phyloP scores from a whole-genome alignment of 2,329 filamentous ascomycete species.

The Tolypocladium inflatum region DNA sequence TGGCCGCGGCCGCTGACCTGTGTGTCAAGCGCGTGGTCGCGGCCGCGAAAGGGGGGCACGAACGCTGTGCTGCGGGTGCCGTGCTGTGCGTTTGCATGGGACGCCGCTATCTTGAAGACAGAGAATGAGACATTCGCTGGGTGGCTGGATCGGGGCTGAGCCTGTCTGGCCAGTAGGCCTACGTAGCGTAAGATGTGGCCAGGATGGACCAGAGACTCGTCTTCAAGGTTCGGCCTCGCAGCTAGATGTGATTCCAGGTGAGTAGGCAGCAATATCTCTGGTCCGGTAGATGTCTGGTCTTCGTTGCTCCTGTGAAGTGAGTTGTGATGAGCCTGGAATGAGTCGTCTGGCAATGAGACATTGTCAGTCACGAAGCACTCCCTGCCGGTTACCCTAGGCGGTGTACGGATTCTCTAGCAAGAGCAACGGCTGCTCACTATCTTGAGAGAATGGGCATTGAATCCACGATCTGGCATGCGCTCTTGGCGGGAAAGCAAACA shows the following conservation, averaged over 20 bases:
- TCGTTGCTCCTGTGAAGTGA: not conserved
- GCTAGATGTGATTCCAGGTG: not conserved
- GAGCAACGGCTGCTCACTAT: not conserved
- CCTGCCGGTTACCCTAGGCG: not conserved
- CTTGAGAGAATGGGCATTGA: not conserved
- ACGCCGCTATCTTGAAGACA: not conserved
- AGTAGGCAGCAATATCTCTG: not conserved
- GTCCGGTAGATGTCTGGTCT: not conserved
- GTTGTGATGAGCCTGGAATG: not conserved
- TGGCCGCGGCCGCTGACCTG: not conserved
- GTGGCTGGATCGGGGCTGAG: not conserved
- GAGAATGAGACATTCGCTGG: conserved; percentile 1
- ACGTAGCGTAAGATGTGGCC: not conserved
- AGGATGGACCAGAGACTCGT: not conserved
- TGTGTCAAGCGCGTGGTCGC: not conserved
- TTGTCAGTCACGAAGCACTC: not conserved
- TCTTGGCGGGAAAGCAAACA: not conserved
- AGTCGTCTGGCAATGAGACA: not conserved
- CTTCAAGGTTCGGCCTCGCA: not conserved
- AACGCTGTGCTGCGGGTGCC: not conserved
- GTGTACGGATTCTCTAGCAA: not conserved
- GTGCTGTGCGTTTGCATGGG: not conserved
- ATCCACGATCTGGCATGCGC: not conserved
- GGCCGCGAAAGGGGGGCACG: not conserved
- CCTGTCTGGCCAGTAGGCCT: not conserved